Conservation (phyloP, 768 basidiomycete species). For the Leccinum sublutescens region DNA sequence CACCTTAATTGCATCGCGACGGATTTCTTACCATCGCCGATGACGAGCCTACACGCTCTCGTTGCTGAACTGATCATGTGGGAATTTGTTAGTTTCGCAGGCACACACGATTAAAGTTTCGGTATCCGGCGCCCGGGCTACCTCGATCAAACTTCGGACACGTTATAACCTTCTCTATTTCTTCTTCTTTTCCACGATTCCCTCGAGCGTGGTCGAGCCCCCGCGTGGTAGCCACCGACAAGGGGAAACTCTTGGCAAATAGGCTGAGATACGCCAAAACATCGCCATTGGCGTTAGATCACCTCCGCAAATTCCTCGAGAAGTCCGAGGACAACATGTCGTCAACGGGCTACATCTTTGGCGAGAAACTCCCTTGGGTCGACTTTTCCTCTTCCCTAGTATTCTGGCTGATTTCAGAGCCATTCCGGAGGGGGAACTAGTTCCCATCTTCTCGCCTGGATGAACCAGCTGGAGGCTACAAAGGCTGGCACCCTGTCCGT, state of each 20-base stretch:
- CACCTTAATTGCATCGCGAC: constrained; percentile 14
- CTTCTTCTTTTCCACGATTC: constrained; percentile 21
- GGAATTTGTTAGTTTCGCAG: too few species aligned
- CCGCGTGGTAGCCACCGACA: constrained; percentile 27
- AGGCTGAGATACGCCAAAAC: constrained; percentile 15
- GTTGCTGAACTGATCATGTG: too few species aligned
- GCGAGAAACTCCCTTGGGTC: constrained; percentile 26
- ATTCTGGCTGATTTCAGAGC: constrained; percentile 30
- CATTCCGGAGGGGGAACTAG: constrained; percentile 23
- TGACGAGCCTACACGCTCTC: too few species aligned
- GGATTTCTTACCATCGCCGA: constrained; percentile 19
- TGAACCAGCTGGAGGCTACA: constrained; percentile 24
- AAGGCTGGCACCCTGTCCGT: constrained; percentile 21
- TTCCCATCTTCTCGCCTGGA: constrained; percentile 22
- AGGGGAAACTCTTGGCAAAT: constrained; percentile 17
- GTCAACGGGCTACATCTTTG: constrained; percentile 28
- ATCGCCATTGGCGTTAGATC: constrained; percentile 18
- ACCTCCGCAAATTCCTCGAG: constrained; percentile 15
- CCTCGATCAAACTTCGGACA: not conserved
- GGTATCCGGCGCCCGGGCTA: not conserved
- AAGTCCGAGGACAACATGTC: constrained; percentile 22
- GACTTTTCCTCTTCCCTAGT: constrained; percentile 31
- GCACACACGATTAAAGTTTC: too few species aligned
- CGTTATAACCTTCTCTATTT: not conserved
- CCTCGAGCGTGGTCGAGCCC: constrained; percentile 29